Evolutionary conservation across 768 basidiomycete genomes (phyloP).

Genomic region (Kwoniella bestiolae): DNA sequence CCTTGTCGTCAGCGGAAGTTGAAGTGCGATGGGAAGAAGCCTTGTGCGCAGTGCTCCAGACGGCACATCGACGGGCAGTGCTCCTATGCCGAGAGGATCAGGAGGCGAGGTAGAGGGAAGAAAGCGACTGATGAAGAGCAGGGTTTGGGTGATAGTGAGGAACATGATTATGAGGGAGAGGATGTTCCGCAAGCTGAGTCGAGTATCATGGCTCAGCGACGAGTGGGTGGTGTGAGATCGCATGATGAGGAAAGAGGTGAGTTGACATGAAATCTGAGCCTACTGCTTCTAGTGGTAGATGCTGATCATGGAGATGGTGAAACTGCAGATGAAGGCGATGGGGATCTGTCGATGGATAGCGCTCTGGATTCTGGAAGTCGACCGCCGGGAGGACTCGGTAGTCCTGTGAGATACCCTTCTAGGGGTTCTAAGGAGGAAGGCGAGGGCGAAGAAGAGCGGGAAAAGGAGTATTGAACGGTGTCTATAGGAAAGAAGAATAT

Average conservation of each 20-base stretch:
- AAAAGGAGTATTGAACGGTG: not conserved
- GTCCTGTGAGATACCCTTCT: not conserved
- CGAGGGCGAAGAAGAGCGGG: not conserved
- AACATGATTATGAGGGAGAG: conserved; percentile 6
- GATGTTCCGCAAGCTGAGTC: not conserved
- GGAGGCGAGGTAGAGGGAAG: conserved; percentile 43
- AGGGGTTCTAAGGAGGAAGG: not conserved
- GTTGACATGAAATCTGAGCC: not conserved
- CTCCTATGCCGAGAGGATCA: conserved; percentile 30
- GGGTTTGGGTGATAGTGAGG: conserved; percentile 7
- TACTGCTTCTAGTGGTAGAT: not conserved
- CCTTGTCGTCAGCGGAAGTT: conserved; percentile 43
- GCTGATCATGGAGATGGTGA: not conserved
- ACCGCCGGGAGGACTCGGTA: not conserved
- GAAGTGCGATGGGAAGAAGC: conserved; percentile 42
- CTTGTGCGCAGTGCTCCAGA: conserved; percentile 36
- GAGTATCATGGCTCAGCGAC: conserved; percentile 3
- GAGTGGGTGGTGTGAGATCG: not conserved
- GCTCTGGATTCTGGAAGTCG: not conserved
- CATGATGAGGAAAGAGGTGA: conserved; percentile 1
- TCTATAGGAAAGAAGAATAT: not conserved
- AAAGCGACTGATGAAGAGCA: conserved; percentile 4
- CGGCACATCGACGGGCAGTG: conserved; percentile 26
- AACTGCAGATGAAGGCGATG: not conserved
- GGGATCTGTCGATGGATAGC: not conserved